phyloP scores from a whole-genome alignment of 768 basidiomycete genomes.

The Mycena olivaceomarginata region DNA sequence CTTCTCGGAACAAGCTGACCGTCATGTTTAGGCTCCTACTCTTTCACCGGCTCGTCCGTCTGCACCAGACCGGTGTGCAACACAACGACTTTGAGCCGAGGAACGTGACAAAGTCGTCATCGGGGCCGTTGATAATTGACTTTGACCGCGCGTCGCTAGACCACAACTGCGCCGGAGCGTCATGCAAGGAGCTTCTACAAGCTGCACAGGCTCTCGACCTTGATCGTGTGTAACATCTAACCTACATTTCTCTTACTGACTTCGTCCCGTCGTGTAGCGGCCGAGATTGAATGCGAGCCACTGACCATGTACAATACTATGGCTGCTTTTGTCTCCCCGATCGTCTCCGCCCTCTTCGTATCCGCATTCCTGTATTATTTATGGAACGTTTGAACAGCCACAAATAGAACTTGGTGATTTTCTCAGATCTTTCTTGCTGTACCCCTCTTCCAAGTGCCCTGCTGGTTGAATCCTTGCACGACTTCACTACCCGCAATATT shows the following conservation, averaged over 20 bases:
- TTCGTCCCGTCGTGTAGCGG: not conserved
- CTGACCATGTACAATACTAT: too few species aligned
- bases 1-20: slow-evolving; percentile 21
- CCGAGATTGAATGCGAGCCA: too few species aligned
- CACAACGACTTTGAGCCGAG: slow-evolving; percentile 39
- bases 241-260: slow-evolving; percentile 17
- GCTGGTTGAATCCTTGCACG: too few species aligned
- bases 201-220: slow-evolving; percentile 27
- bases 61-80: slow-evolving; percentile 30
- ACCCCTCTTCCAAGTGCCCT: too few species aligned
- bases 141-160: slow-evolving; percentile 31
- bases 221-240: slow-evolving; percentile 15
- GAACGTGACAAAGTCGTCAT: slow-evolving; percentile 30
- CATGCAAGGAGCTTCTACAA: slow-evolving; percentile 26
- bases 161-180: slow-evolving; percentile 26
- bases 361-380: too few species aligned
- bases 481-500: too few species aligned
- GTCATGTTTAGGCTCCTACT: slow-evolving; percentile 21
- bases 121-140: slow-evolving; percentile 33
- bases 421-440: too few species aligned
- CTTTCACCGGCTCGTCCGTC: slow-evolving; percentile 31
- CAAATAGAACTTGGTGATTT: too few species aligned
- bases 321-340: too few species aligned
- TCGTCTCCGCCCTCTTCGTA: too few species aligned
- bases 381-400: too few species aligned